phyloP scores from a whole-genome alignment of 2,329 filamentous ascomycete genomes.

The Pseudogymnoascus sp. region DNA sequence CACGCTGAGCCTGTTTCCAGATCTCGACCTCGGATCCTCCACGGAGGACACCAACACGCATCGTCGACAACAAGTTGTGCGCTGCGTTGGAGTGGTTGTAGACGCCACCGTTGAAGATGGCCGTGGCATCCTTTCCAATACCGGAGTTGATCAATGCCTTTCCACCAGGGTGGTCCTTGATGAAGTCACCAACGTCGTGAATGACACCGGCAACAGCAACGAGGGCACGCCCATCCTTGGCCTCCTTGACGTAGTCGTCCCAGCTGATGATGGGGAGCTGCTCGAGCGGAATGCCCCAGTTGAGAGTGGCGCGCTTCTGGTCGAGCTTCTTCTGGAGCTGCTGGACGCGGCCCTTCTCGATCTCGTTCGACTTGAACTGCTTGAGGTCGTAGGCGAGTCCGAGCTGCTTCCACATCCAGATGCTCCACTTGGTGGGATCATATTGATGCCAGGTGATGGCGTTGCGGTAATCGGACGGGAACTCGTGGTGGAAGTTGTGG shows the following conservation, averaged over 20 bases:
- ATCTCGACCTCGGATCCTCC: slow-evolving; percentile 86
- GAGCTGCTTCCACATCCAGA: slow-evolving; percentile 75
- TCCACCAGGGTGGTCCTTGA: slow-evolving; percentile 84
- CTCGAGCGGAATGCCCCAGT: slow-evolving; percentile 81
- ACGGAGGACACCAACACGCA: slow-evolving; percentile 78
- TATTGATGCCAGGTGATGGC: slow-evolving; percentile 88
- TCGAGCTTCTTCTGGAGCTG: slow-evolving; percentile 90
- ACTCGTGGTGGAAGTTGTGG: slow-evolving; percentile 95
- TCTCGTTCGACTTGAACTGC: slow-evolving; percentile 85
- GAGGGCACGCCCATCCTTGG: slow-evolving; percentile 68
- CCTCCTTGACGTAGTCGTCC: slow-evolving; percentile 74
- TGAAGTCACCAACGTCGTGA: slow-evolving; percentile 75
- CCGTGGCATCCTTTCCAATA: slow-evolving; percentile 79
- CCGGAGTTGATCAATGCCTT: slow-evolving; percentile 76
- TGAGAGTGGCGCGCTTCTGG: slow-evolving; percentile 70
- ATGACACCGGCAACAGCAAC: slow-evolving; percentile 75
- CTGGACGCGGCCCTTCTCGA: slow-evolving; percentile 83
- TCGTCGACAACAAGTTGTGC: slow-evolving; percentile 80
- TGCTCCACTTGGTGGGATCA: slow-evolving; percentile 84
- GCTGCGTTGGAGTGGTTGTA: slow-evolving; percentile 86
- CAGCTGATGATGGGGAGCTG: slow-evolving; percentile 78
- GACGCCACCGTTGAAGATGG: slow-evolving; percentile 86
- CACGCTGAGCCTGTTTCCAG: slow-evolving; percentile 78
- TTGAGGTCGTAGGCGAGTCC: slow-evolving; percentile 81
- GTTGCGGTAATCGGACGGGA: slow-evolving; percentile 87